Evolutionary conservation across 352 stramenopile species (phyloP), one percentile per base, ranked within the genome.

Genomic region (Globisporangium abappressorium): DNA sequence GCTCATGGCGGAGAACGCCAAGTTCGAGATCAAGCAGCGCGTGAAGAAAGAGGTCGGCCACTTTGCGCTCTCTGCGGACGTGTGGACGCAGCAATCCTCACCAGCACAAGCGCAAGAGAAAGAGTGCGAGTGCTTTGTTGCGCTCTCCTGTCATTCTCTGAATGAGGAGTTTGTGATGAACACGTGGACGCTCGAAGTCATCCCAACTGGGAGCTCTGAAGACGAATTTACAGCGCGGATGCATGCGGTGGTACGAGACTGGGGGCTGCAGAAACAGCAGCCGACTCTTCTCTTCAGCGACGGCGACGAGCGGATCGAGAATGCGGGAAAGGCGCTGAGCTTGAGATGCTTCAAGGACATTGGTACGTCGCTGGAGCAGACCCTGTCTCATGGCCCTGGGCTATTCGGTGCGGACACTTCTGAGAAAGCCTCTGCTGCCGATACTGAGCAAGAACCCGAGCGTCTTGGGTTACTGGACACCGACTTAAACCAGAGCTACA

Each of bases 1-100:
- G 59, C 57, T 83, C 22, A 75, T 74, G 67, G 69, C 43, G 14
- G 78, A 86, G 63, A 77, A 65, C 47, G 59, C 70, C 12, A 68
- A 68, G 46, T 86, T 84, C 34, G 78, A 86, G 26, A 53, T 69
- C 22, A 70, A 66, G 36, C 74, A 86, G 70, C 63, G 49, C n/a
- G 47, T 79, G 33, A 80, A 76, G 61, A 79, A 71, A 55, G 69
- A 84, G 14, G 66, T 72, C 8, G 36, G 28, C 0, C 56, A 64
- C 22, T 74, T 74, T 5, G 65, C 76, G 18, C 66, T 84, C n/a
- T 72, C 74, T 11, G 53, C 49, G 6, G 68, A 77, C n/a, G 49
- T 74, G 6, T 82, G 74, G 78, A 46, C 18, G 20, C 26, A 22
- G 26, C 26, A 49, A 0, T 22, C 18, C 41, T 11, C 3, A 0